phyloP scores from a whole-genome alignment of 768 basidiomycete genomes.

The Russula dissimulans region DNA sequence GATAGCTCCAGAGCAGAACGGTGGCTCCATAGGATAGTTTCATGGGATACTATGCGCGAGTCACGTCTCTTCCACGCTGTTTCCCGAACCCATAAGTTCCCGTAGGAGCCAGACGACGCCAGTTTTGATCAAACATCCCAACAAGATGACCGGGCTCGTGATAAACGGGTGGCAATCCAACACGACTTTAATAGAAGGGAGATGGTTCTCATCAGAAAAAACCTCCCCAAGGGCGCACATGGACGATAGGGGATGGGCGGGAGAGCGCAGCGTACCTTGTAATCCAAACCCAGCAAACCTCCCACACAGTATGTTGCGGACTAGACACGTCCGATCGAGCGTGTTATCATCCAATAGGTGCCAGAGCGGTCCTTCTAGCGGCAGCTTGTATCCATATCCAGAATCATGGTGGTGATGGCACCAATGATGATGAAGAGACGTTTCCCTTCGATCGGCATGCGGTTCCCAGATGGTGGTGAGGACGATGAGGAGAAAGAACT shows the following conservation, averaged over 20 bases:
- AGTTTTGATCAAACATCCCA: slow-evolving; percentile 68
- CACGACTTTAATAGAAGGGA: slow-evolving; percentile 42
- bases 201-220: not conserved
- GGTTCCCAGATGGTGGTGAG: slow-evolving; percentile 36
- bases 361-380: slow-evolving; percentile 32
- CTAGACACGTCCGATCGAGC: slow-evolving; percentile 75
- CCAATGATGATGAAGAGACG: not conserved
- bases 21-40: too few species aligned
- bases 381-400: slow-evolving; percentile 23
- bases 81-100: slow-evolving; percentile 56
- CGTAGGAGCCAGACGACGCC: slow-evolving; percentile 50
- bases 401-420: too few species aligned
- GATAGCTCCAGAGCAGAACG: too few species aligned
- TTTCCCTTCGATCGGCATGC: slow-evolving; percentile 25
- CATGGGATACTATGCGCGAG: slow-evolving; percentile 66
- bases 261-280: slow-evolving; percentile 41
- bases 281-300: slow-evolving; percentile 84
- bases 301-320: slow-evolving; percentile 75
- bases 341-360: slow-evolving; percentile 61
- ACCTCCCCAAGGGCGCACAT: not conserved
- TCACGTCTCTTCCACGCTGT: slow-evolving; percentile 55
- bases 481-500: not conserved
- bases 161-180: slow-evolving; percentile 66
- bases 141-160: slow-evolving; percentile 64
- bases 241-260: too few species aligned